phyloP scores from a whole-genome alignment of 1,284 basidiomycete species.

The Volvariella surrecta region DNA sequence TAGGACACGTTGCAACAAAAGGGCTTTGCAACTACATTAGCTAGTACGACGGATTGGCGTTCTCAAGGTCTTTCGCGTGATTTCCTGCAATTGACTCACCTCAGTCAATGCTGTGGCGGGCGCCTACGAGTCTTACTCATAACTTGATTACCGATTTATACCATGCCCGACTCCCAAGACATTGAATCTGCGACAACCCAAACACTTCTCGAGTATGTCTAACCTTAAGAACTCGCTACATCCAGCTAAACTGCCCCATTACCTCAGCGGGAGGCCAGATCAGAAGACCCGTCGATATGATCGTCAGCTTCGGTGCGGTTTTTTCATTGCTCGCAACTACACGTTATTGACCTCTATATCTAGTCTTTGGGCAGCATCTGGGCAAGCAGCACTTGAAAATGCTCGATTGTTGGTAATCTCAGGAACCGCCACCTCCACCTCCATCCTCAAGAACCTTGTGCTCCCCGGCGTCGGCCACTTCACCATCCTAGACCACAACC shows the following conservation, averaged over 20 bases:
- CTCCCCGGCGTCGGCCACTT: constrained; percentile 91
- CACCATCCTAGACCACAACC: constrained; percentile 70
- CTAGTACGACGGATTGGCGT: too few species aligned
- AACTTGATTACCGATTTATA: neutral
- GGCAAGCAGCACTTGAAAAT: constrained; percentile 87
- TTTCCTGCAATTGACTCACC: neutral
- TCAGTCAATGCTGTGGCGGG: too few species aligned
- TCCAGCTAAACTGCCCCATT: neutral
- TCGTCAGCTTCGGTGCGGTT: constrained; percentile 72
- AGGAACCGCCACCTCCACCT: constrained; percentile 73
- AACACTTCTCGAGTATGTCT: constrained; percentile 30
- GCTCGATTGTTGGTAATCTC: constrained; percentile 79
- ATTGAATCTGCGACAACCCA: constrained; percentile 43
- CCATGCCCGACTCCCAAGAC: constrained; percentile 31
- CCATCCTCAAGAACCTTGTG: constrained; percentile 91
- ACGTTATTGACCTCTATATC: neutral
- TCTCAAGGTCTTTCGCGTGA: neutral
- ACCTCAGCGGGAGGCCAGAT: constrained; percentile 44
- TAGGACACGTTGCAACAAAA: too few species aligned
- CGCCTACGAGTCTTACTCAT: too few species aligned
- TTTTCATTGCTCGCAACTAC: neutral
- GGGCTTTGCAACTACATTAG: too few species aligned
- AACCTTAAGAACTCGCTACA: neutral
- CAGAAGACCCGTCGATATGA: constrained; percentile 86
- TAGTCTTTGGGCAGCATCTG: constrained; percentile 92